Evolutionary conservation across 2,329 filamentous ascomycete species (phyloP).

Genomic region (Xylaria sp.): DNA sequence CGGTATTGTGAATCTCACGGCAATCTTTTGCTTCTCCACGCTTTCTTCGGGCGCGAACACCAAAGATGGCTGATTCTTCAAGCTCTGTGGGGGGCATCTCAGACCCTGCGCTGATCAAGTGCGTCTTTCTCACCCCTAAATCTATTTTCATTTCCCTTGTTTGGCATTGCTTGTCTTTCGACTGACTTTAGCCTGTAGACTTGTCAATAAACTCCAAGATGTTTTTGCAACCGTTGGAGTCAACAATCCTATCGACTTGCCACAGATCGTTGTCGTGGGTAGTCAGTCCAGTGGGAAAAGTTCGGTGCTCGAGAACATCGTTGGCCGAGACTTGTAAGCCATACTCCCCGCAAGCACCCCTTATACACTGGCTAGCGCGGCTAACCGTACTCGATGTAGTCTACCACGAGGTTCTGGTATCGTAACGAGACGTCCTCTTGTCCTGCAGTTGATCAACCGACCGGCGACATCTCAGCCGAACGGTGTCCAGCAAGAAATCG

Average conservation of each 20-base stretch:
- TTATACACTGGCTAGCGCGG: not conserved
- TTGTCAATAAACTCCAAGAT: slow-evolving; percentile 99
- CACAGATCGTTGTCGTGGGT: slow-evolving; percentile 97
- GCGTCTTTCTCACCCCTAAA: slow-evolving; percentile 47
- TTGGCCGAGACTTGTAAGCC: slow-evolving; percentile 96
- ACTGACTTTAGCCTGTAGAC: slow-evolving; percentile 59
- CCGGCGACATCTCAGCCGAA: slow-evolving; percentile 73
- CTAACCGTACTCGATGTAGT: slow-evolving; percentile 59
- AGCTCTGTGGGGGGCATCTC: slow-evolving; percentile 68
- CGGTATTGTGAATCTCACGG: slow-evolving; percentile 4
- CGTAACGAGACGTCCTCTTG: slow-evolving; percentile 93
- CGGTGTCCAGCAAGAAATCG: slow-evolving; percentile 74
- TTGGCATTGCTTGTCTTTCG: not conserved
- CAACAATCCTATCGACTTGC: slow-evolving; percentile 98
- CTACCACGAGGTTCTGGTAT: slow-evolving; percentile 97
- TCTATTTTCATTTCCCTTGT: slow-evolving; percentile 9
- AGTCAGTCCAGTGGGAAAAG: slow-evolving; percentile 99
- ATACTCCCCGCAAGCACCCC: slow-evolving; percentile 31
- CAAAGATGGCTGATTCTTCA: slow-evolving; percentile 51
- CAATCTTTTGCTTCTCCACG: slow-evolving; percentile 3
- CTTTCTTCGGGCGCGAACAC: slow-evolving; percentile 13
- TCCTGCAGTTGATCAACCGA: slow-evolving; percentile 98
- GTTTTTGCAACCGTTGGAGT: slow-evolving; percentile 98
- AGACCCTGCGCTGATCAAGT: slow-evolving; percentile 75
- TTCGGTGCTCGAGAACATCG: slow-evolving; percentile 98